Conservation (phyloP, 73 alveolate genomes). For the Tetrahymena malaccensis region DNA sequence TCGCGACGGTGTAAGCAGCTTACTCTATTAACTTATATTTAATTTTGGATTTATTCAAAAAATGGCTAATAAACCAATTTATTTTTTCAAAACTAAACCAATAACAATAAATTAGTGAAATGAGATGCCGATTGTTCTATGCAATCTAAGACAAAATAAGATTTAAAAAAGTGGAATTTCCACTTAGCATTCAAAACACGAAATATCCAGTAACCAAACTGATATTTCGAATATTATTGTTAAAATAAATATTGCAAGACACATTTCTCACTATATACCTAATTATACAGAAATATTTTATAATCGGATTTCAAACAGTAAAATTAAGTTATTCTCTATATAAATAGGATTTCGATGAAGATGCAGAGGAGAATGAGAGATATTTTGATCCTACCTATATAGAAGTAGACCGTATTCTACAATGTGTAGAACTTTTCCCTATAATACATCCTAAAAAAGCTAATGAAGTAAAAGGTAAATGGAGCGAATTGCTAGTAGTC, state of each 20-base stretch:
- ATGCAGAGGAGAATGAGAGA: slow-evolving; percentile 9
- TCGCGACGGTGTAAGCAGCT: slow-evolving; percentile 9
- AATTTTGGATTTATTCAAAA: neutral
- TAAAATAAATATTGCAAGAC: neutral
- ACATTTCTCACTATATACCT: neutral
- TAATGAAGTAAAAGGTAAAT: slow-evolving; percentile 49
- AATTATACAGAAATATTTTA: neutral
- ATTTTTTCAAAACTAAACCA: neutral
- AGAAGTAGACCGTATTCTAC: slow-evolving; percentile 35
- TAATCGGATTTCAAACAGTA: neutral
- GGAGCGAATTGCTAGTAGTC: slow-evolving; percentile 38
- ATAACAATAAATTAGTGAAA: neutral
- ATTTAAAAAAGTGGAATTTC: neutral
- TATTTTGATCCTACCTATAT: slow-evolving; percentile 35
- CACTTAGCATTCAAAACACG: neutral
- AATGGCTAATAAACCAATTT: neutral
- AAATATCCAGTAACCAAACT: neutral
- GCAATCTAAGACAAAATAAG: neutral
- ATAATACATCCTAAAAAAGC: slow-evolving; percentile 81
- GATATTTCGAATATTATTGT: neutral
- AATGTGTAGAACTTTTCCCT: slow-evolving; percentile 60
- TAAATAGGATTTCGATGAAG: neutral
- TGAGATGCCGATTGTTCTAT: neutral
- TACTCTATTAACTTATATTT: neutral
- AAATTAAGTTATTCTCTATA: neutral